phyloP scores from a whole-genome alignment of 2,329 filamentous ascomycete genomes.

The Cladosporium sp. region DNA sequence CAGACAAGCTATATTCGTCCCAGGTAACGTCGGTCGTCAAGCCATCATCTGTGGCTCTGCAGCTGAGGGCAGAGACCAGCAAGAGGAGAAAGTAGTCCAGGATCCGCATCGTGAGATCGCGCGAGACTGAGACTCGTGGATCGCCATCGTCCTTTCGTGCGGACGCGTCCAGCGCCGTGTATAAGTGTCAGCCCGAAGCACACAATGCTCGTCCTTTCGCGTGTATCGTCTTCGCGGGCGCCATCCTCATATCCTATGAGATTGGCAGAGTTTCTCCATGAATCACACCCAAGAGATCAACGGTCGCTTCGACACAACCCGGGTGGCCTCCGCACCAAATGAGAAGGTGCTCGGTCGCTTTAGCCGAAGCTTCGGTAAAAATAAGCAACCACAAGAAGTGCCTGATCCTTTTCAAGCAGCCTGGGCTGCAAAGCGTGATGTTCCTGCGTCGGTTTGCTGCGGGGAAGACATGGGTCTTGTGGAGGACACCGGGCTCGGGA shows the following conservation, averaged over 20 bases:
- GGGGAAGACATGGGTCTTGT: neutral
- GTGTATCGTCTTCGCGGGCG: neutral
- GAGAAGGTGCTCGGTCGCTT: neutral
- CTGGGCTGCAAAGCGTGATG: neutral
- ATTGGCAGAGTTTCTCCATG: neutral
- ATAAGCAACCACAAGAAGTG: neutral
- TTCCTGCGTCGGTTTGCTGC: neutral
- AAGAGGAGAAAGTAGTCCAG: neutral
- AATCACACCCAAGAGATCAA: neutral
- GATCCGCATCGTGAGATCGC: neutral
- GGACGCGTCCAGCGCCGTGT: neutral
- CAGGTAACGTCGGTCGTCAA: neutral
- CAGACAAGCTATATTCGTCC: slow-evolving; percentile 2
- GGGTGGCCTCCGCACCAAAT: neutral
- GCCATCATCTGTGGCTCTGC: neutral
- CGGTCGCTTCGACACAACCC: neutral
- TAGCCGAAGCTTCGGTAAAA: neutral
- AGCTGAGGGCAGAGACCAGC: neutral
- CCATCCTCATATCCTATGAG: neutral
- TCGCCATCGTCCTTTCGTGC: neutral
- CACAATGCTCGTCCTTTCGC: neutral
- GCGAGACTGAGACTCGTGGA: neutral
- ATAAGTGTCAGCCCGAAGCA: neutral
- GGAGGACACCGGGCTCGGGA: neutral
- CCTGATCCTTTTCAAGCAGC: neutral